Conservation (phyloP, 805 yeast genomes). For the Lipomyces yamadae region DNA sequence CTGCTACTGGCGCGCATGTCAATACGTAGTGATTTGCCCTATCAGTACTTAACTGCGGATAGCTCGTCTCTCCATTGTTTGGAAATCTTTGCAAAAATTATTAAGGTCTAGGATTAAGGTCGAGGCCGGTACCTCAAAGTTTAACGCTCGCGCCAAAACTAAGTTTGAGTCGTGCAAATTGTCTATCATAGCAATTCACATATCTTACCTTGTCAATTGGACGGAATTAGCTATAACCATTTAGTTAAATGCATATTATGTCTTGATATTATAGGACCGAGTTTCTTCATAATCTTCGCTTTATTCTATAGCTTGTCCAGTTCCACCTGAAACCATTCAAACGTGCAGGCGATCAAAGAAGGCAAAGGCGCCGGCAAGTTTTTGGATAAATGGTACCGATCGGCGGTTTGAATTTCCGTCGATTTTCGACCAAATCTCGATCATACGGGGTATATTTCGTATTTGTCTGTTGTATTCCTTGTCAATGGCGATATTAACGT, state of each 20-base stretch:
- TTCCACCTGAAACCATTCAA: too few species aligned
- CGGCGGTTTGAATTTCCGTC: neutral
- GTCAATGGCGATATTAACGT: neutral
- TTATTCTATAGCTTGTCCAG: neutral
- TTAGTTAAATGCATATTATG: neutral
- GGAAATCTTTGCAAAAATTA: too few species aligned
- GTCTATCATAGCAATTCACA: neutral
- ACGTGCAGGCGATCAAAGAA: too few species aligned
- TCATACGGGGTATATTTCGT: constrained; percentile 20
- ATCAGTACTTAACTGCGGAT: too few species aligned
- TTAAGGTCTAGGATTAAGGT: too few species aligned
- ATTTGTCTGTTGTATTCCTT: neutral
- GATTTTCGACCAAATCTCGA: constrained; percentile 16
- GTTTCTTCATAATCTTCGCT: neutral
- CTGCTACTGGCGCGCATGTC: too few species aligned
- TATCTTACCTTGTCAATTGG: too few species aligned
- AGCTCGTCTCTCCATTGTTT: too few species aligned
- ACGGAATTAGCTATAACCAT: neutral
- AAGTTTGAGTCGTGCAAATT: too few species aligned
- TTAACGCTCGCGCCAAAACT: too few species aligned
- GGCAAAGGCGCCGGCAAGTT: neutral
- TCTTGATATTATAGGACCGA: neutral
- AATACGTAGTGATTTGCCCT: too few species aligned
- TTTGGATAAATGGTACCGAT: neutral
- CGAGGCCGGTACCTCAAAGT: too few species aligned